Evolutionary conservation across 2,329 filamentous ascomycete genomes (phyloP).

Genomic region (Fusarium protoensiforme): DNA sequence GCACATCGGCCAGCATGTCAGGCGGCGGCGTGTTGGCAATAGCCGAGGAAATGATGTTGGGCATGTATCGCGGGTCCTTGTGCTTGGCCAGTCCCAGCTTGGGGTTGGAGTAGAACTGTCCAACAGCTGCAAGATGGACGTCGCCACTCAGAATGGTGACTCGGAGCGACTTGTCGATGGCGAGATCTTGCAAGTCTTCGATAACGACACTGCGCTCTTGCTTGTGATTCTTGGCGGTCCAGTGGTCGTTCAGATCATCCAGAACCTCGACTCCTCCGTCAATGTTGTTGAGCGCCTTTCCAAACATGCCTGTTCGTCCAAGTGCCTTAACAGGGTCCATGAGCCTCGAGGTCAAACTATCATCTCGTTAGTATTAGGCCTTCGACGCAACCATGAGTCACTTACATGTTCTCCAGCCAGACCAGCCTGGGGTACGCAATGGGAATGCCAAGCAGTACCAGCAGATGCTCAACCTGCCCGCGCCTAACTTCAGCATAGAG

Average conservation of each 20-base stretch:
- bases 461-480: constrained; percentile 87
- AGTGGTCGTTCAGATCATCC: constrained; percentile 94
- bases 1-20: constrained; percentile 86
- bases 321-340: constrained; percentile 93
- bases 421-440: constrained; percentile 82
- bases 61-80: constrained; percentile 95
- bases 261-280: constrained; percentile 92
- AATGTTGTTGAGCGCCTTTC: constrained; percentile 85
- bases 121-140: constrained; percentile 90
- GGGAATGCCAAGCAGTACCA: constrained; percentile 87
- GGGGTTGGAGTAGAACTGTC: constrained; percentile 94
- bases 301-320: constrained; percentile 82
- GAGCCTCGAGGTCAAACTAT: constrained; percentile 80
- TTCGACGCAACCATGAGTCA: constrained; percentile 21
- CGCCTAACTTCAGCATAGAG: constrained; percentile 84
- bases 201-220: constrained; percentile 87
- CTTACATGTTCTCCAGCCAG: constrained; percentile 77
- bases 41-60: constrained; percentile 92
- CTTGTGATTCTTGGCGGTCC: constrained; percentile 97
- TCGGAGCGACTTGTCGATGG: constrained; percentile 90
- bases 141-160: constrained; percentile 94
- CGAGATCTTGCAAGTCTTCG: constrained; percentile 91
- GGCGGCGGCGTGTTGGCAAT: constrained; percentile 94
- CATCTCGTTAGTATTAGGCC: constrained; percentile 46
- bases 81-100: constrained; percentile 85